phyloP scores from a whole-genome alignment of 2,329 filamentous ascomycete species.

The Pseudocercospora crystallina region DNA sequence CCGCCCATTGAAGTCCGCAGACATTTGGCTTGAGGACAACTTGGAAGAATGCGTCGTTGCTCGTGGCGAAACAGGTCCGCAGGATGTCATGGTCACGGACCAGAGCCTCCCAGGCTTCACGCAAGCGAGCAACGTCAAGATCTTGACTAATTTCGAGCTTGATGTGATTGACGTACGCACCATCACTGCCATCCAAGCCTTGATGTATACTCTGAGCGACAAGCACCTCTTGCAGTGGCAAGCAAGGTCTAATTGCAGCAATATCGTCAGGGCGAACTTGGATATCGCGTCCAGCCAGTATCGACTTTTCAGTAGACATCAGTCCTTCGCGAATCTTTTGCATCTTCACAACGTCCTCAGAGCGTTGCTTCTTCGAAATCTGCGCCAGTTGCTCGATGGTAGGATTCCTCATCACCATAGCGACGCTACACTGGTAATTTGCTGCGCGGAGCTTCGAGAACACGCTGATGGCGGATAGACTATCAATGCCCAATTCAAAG shows the following conservation, averaged over 20 bases:
- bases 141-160: constrained; percentile 1
- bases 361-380: not conserved
- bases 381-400: constrained; percentile 15
- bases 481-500: constrained; percentile 20
- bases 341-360: not conserved
- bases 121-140: constrained; percentile 9
- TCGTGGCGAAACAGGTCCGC: constrained; percentile 11
- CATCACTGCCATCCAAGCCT: constrained; percentile 3
- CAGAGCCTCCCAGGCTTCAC: constrained; percentile 6
- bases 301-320: not conserved
- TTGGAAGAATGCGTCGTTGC: constrained; percentile 11
- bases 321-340: not conserved
- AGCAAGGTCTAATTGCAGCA: constrained; percentile 9
- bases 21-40: constrained; percentile 11
- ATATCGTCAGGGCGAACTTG: not conserved
- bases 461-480: constrained; percentile 18
- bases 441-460: constrained; percentile 15
- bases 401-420: constrained; percentile 19
- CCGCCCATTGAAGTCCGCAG: not conserved
- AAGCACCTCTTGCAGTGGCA: constrained; percentile 13
- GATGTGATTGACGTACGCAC: constrained; percentile 17
- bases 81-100: constrained; percentile 13
- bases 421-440: constrained; percentile 16
- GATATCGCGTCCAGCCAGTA: not conserved
- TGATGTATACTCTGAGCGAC: constrained; percentile 14